Conservation (phyloP, 352 stramenopile genomes). For the Globisporangium splendens region DNA sequence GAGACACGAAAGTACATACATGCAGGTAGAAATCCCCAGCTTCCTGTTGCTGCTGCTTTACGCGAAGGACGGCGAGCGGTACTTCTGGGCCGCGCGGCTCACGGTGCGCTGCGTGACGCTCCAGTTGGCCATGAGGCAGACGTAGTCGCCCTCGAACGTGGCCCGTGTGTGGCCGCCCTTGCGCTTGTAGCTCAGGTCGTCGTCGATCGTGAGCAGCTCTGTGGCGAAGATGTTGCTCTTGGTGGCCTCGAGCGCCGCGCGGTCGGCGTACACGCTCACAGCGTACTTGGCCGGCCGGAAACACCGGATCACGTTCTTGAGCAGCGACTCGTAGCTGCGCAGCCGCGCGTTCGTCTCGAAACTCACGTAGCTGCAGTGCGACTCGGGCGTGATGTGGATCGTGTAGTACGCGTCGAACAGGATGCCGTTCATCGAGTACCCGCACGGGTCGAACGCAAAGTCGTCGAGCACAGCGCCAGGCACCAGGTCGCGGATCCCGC, state of each 20-base stretch:
- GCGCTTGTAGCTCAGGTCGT: conserved; percentile 79
- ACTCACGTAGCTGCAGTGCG: conserved; percentile 94
- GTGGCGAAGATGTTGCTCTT: conserved; percentile 77
- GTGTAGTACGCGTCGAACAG: conserved; percentile 98
- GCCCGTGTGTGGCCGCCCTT: conserved; percentile 80
- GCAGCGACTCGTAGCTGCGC: conserved; percentile 85
- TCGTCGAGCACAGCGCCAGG: conserved; percentile 95
- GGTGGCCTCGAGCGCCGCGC: conserved; percentile 56
- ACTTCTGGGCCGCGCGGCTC: conserved; percentile 56
- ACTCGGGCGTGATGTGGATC: conserved; percentile 98
- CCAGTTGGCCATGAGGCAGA: conserved; percentile 84
- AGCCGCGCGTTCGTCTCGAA: conserved; percentile 97
- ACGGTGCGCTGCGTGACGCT: conserved; percentile 37
- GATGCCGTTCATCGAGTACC: conserved; percentile 99
- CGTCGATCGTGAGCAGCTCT: conserved; percentile 66
- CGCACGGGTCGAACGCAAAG: conserved; percentile 98
- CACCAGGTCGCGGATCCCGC: conserved; percentile 94
- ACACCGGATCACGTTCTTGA: conserved; percentile 97
- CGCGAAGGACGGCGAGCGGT: conserved; percentile 74
- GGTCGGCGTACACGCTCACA: conserved; percentile 96
- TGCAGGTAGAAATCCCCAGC: not conserved
- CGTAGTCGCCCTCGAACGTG: conserved; percentile 83
- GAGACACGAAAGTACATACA: too few relatives aligned
- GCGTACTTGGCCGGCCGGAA: conserved; percentile 97
- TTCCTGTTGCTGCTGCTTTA: conserved; percentile 18